Evolutionary conservation across 805 yeast species (phyloP), one percentile per base, ranked within the genome.

Genomic region (Metschnikowia similis): DNA sequence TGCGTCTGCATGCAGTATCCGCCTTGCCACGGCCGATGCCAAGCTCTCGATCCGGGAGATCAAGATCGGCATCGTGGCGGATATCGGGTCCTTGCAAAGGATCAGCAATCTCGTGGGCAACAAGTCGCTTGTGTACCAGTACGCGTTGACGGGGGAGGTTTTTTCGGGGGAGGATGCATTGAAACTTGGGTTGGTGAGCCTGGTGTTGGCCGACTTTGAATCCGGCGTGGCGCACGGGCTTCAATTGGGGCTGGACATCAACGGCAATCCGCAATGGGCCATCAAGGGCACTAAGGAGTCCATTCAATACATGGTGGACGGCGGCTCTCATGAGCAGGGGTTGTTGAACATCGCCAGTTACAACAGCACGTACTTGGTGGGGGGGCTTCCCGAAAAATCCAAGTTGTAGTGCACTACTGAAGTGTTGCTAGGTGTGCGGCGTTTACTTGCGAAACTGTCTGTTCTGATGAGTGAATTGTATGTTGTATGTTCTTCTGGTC

Each of bases 31-130:
- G 3, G 66, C 67, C 30, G 85, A 79, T 54, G 75, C 79, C 11
- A 66, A 61, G 36, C 73, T 85, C 55, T 75, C 85, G 38, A 78
- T 87, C 49, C 79, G 85, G 49, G 95, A 87, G 66, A 81, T 86
- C 52, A 80, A 82, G 53, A 73, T 87, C 48, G 94, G 92, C 2
- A 74, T 87, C 61, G 78, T 87, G 35, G 90, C 94, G 1, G 94
- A 87, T 62, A 84, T 87, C 59, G 95, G 95, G 4, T 76, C 87
- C 1, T 70, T 87, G 50, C 91, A 87, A 66, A 73, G 92, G 60
- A 59, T 85, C 50, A 84, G 88, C 5, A 60, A 61, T 16, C 49
- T 83, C 1, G 76, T 77, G 16, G 76, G 75, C 39, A 84, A 84
- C 62, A 66, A 71, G 13, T 82, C 88, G 5, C 72, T 80, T 68